phyloP scores from a whole-genome alignment of 1,284 basidiomycete species.

The Fomitopsis palustris region DNA sequence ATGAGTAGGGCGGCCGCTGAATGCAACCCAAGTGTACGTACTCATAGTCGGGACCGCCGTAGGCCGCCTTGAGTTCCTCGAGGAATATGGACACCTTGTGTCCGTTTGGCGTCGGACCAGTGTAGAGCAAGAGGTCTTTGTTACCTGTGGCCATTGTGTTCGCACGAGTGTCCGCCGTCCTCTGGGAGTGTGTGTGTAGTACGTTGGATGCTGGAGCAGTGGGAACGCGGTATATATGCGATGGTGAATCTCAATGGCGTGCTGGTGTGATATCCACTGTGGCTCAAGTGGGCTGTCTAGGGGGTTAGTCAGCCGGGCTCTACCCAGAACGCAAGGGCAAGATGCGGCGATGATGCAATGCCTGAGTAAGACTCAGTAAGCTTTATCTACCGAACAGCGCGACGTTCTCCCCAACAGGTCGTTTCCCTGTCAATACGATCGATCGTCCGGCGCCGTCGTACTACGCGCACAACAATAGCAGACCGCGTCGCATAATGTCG shows the following conservation, averaged over 20 bases:
- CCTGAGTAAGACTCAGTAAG: background rate
- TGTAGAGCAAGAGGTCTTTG: slow-evolving; percentile 62
- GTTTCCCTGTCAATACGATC: background rate
- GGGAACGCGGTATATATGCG: background rate
- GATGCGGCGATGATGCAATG: background rate
- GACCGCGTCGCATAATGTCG: too few relatives aligned
- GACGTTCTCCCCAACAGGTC: background rate
- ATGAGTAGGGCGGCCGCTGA: background rate
- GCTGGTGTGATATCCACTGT: background rate
- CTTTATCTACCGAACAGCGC: background rate
- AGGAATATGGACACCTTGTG: slow-evolving; percentile 36
- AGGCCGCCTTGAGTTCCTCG: slow-evolving; percentile 29
- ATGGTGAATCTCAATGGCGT: background rate
- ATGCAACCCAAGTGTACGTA: slow-evolving; percentile 8
- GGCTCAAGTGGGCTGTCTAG: background rate
- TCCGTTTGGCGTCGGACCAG: slow-evolving; percentile 67
- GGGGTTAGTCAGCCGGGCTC: background rate
- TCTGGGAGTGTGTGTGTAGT: background rate
- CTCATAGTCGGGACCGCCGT: slow-evolving; percentile 26
- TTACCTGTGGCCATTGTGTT: slow-evolving; percentile 16
- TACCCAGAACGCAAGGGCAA: background rate
- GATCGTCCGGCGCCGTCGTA: background rate
- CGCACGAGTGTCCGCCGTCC: too few relatives aligned
- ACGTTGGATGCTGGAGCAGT: background rate
- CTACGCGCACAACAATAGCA: too few relatives aligned